Evolutionary conservation across 768 basidiomycete species (phyloP).

Genomic region (Cyathus striatus): DNA sequence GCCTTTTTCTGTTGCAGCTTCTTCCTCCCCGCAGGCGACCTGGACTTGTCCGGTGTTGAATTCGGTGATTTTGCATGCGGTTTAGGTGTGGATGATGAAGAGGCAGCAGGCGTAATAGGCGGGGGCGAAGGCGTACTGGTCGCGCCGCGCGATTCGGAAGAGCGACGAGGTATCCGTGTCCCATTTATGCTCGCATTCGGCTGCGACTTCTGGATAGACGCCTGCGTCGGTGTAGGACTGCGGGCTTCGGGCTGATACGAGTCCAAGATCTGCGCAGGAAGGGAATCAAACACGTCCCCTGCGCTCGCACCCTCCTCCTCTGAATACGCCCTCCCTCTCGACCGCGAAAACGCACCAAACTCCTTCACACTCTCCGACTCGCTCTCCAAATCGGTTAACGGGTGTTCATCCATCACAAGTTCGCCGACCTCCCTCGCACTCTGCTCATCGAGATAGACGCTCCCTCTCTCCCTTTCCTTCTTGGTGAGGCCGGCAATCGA

Average conservation of each 20-base stretch:
- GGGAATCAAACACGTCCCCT: background rate
- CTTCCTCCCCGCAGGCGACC: too few species aligned
- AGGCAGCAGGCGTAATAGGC: slow-evolving; percentile 19
- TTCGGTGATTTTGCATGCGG: slow-evolving; percentile 17
- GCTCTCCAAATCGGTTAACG: slow-evolving; percentile 69
- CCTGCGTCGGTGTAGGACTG: slow-evolving; percentile 39
- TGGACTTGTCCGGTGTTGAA: slow-evolving; percentile 11
- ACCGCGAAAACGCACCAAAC: slow-evolving; percentile 70
- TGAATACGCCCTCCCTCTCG: slow-evolving; percentile 36
- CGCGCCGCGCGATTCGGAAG: slow-evolving; percentile 41
- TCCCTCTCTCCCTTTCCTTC: slow-evolving; percentile 53
- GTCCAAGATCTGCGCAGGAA: slow-evolving; percentile 3
- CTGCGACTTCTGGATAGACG: too few species aligned
- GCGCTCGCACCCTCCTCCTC: background rate
- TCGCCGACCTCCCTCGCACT: slow-evolving; percentile 36
- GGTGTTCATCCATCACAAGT: slow-evolving; percentile 74
- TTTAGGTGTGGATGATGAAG: slow-evolving; percentile 22
- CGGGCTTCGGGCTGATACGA: slow-evolving; percentile 17
- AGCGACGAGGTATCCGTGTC: slow-evolving; percentile 35
- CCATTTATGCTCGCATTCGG: slow-evolving; percentile 4
- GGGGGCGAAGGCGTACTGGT: slow-evolving; percentile 42
- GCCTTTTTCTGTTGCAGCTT: too few species aligned
- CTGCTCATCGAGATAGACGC: slow-evolving; percentile 66
- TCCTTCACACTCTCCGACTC: slow-evolving; percentile 48
- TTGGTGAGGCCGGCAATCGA: slow-evolving; percentile 54